These are phyloP conservation scores for Daldinia sp. DNA, from an alignment of 2,329 filamentous ascomycete genomes.

Conservation along the genomic window DNA sequence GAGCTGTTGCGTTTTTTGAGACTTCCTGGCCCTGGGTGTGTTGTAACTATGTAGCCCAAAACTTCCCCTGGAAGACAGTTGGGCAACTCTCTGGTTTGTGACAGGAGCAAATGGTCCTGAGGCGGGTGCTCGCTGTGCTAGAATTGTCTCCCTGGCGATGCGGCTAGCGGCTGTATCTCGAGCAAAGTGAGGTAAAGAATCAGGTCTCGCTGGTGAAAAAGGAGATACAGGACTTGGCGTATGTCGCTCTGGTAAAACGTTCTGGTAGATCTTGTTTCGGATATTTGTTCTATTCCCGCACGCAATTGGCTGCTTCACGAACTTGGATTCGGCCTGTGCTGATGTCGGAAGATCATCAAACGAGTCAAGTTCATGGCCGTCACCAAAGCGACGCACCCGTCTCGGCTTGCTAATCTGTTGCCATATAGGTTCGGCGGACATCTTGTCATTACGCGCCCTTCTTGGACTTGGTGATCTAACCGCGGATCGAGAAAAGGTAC, in stretches of 20 bases:
- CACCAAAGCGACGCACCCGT: conserved; percentile 81
- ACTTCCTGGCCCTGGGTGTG: conserved; percentile 65
- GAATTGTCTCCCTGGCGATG: conserved; percentile 71
- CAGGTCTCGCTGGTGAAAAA: conserved; percentile 67
- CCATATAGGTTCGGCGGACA: conserved; percentile 62
- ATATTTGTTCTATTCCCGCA: conserved; percentile 74
- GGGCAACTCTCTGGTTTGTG: conserved; percentile 66
- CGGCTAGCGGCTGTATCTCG: conserved; percentile 74
- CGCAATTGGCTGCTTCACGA: conserved; percentile 80
- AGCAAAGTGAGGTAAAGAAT: conserved; percentile 71
- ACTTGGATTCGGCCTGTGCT: conserved; percentile 82
- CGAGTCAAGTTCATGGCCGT: conserved; percentile 89
- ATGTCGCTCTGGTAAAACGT: conserved; percentile 64
- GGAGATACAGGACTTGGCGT: conserved; percentile 67
- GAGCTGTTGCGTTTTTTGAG: conserved; percentile 66
- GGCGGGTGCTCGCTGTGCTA: conserved; percentile 70
- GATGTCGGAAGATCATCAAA: conserved; percentile 97
- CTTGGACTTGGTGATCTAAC: conserved; percentile 69
- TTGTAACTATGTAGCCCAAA: conserved; percentile 61
- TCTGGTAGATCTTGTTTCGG: conserved; percentile 69
- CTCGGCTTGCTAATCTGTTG: conserved; percentile 80
- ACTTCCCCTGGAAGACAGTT: conserved; percentile 64
- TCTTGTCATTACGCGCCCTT: conserved; percentile 59
- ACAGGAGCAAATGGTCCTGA: conserved; percentile 66
- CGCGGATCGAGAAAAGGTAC: conserved; percentile 68